Conservation (phyloP, 192 early-diverging fungal species). For the Phycomyces nitens region DNA sequence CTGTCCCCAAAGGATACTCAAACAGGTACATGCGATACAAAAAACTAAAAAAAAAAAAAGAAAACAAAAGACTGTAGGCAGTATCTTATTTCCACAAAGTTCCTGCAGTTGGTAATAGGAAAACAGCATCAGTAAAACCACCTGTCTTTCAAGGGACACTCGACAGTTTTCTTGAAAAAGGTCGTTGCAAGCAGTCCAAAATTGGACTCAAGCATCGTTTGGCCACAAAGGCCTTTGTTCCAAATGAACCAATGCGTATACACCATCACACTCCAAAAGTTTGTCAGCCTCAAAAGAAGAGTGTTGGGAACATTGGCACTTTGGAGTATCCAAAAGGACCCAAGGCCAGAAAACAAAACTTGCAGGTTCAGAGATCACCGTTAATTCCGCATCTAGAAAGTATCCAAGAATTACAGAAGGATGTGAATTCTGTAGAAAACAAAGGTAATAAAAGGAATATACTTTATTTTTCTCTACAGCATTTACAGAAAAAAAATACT, state of each 20-base stretch:
- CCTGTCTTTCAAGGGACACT: too few relatives aligned
- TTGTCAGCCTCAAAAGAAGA: background rate
- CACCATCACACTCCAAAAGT: background rate
- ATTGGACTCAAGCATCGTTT: too few relatives aligned
- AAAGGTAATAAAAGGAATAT: background rate
- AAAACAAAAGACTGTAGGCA: too few relatives aligned
- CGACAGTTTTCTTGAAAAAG: too few relatives aligned
- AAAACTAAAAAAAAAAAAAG: too few relatives aligned
- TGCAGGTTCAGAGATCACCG: background rate
- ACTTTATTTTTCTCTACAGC: background rate
- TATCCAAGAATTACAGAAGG: constrained; percentile 1
- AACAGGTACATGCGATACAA: too few relatives aligned
- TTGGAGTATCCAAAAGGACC: background rate
- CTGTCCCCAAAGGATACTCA: background rate
- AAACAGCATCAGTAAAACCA: too few relatives aligned
- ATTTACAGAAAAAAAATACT: background rate
- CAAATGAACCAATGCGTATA: background rate
- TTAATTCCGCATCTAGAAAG: too few relatives aligned
- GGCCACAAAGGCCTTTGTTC: background rate
- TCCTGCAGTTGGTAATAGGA: too few relatives aligned
- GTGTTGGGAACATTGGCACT: background rate
- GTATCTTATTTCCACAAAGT: too few relatives aligned
- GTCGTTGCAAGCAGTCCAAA: too few relatives aligned
- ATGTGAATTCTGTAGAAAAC: background rate
- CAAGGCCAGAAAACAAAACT: background rate